phyloP scores from a whole-genome alignment of 1,284 basidiomycete species.

The Puccinia coronata region DNA sequence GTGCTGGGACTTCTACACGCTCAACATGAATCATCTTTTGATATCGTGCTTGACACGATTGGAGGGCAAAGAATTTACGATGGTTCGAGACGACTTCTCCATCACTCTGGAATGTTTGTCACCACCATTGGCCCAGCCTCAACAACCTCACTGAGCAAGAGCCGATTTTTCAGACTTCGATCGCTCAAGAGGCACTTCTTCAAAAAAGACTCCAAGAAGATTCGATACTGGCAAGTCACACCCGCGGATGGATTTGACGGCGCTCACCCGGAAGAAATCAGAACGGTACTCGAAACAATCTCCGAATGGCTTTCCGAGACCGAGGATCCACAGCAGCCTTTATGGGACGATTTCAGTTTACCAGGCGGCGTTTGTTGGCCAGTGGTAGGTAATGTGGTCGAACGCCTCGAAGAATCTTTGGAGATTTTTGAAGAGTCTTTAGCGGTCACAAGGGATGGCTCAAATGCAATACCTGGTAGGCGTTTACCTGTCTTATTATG shows the following conservation, averaged over 20 bases:
- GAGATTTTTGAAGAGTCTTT: conserved; percentile 32
- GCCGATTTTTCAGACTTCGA: conserved; percentile 28
- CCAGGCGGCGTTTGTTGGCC: conserved; percentile 31
- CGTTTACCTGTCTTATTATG: neutral
- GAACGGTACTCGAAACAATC: conserved; percentile 31
- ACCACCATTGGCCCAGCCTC: conserved; percentile 28
- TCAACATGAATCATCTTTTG: conserved; percentile 38
- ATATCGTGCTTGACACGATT: conserved; percentile 47
- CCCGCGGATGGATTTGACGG: conserved; percentile 41
- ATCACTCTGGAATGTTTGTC: conserved; percentile 47
- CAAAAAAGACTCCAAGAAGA: conserved; percentile 44
- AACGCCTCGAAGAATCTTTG: conserved; percentile 17
- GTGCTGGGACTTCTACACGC: conserved; percentile 17
- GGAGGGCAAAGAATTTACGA: conserved; percentile 46
- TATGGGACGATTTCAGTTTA: neutral
- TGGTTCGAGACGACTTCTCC: conserved; percentile 40
- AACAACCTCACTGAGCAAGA: conserved; percentile 12
- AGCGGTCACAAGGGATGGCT: conserved; percentile 4
- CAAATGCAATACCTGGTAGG: conserved; percentile 27
- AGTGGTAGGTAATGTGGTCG: conserved; percentile 34
- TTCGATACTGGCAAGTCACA: conserved; percentile 44
- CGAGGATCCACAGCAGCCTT: neutral
- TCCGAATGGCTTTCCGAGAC: conserved; percentile 32
- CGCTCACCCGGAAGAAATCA: conserved; percentile 31
- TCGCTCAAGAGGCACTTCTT: conserved; percentile 37